Evolutionary conservation across 306 rosid genomes (phyloP).

Genomic region (Gillenia trifoliata): DNA sequence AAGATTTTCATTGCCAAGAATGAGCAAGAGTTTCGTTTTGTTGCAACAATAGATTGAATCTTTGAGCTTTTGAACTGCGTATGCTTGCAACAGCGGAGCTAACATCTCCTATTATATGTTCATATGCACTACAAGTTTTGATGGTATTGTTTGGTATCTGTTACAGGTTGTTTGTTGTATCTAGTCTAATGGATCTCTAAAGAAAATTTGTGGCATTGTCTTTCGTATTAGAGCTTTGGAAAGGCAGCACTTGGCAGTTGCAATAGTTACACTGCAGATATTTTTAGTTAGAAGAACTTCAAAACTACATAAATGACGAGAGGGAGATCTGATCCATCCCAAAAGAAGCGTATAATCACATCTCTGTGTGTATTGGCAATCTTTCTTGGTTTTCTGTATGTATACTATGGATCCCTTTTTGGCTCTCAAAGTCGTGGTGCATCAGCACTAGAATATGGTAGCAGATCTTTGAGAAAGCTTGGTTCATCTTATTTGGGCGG

Average conservation of each 20-base stretch:
- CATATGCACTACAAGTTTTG: background rate
- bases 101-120: background rate
- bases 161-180: conserved; percentile 31
- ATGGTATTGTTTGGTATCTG: conserved; percentile 21
- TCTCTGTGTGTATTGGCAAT: conserved; percentile 46
- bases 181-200: conserved; percentile 5
- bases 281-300: conserved; percentile 25
- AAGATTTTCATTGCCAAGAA: background rate
- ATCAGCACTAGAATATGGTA: conserved; percentile 76
- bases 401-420: conserved; percentile 78
- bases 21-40: background rate
- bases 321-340: conserved; percentile 79
- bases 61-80: background rate
- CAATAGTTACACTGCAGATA: conserved; percentile 15
- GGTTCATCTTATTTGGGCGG: conserved; percentile 73
- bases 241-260: background rate
- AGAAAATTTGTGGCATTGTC: background rate
- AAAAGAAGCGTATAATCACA: conserved; percentile 68
- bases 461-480: conserved; percentile 68
- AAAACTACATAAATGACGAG: conserved; percentile 53
- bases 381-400: conserved; percentile 75
- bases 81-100: background rate
- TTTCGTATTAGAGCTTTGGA: background rate
- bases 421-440: conserved; percentile 57
- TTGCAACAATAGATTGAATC: background rate